Evolutionary conservation across 805 yeast genomes (phyloP).

Genomic region (Candida pini): DNA sequence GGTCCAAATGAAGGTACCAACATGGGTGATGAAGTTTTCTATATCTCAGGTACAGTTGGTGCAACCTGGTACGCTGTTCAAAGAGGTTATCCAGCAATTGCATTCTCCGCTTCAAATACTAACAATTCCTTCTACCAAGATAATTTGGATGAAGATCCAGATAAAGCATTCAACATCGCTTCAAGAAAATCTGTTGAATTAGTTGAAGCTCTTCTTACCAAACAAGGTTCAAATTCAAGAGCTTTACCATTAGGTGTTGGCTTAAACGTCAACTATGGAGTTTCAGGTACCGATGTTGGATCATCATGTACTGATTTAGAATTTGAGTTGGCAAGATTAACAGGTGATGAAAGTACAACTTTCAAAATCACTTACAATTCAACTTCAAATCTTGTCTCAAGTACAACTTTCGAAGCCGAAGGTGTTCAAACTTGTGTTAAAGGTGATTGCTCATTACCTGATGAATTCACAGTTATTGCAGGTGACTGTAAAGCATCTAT

Average conservation of each 20-base stretch:
- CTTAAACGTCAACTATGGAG: slow-evolving; percentile 44
- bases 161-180: slow-evolving; percentile 39
- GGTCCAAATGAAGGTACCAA: slow-evolving; percentile 53
- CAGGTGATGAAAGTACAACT: slow-evolving; percentile 34
- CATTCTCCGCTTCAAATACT: slow-evolving; percentile 43
- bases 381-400: slow-evolving; percentile 28
- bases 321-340: slow-evolving; percentile 39
- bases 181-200: slow-evolving; percentile 35
- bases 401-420: slow-evolving; percentile 14
- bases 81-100: slow-evolving; percentile 45
- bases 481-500: slow-evolving; percentile 37
- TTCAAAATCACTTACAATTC: slow-evolving; percentile 34
- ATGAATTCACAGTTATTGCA: slow-evolving; percentile 32
- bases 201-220: slow-evolving; percentile 31
- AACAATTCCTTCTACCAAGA: slow-evolving; percentile 47
- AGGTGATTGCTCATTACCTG: slow-evolving; percentile 41
- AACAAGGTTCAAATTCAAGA: slow-evolving; percentile 33
- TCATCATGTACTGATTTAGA: slow-evolving; percentile 36
- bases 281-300: slow-evolving; percentile 35
- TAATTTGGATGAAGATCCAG: slow-evolving; percentile 35
- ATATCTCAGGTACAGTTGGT: slow-evolving; percentile 48
- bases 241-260: slow-evolving; percentile 40
- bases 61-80: slow-evolving; percentile 42
- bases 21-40: slow-evolving; percentile 36
- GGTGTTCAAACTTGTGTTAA: slow-evolving; percentile 26